phyloP scores from a whole-genome alignment of 2,329 filamentous ascomycete genomes.

The Aureobasidium sp. region DNA sequence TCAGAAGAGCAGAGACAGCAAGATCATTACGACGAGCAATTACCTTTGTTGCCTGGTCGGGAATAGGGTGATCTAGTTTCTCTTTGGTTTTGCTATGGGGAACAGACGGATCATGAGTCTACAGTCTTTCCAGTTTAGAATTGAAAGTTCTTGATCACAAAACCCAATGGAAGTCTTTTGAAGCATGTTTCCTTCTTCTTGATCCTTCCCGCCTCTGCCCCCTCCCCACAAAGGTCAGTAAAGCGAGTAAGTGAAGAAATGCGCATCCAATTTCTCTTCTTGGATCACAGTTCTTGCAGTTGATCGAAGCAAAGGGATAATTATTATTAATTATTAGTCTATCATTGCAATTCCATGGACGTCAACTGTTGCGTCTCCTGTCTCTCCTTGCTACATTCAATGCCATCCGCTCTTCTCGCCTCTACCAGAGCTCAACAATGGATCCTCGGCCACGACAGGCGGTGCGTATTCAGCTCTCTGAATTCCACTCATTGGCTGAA shows the following conservation, averaged over 20 bases:
- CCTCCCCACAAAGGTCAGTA: neutral
- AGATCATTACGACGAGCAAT: neutral
- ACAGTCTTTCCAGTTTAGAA: neutral
- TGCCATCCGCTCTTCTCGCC: conserved; percentile 26
- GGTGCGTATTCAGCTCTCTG: conserved; percentile 54
- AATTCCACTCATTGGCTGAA: conserved; percentile 65
- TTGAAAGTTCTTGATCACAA: neutral
- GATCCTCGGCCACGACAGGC: conserved; percentile 28
- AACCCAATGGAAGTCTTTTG: neutral
- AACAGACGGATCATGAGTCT: neutral
- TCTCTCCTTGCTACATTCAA: neutral
- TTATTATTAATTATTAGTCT: neutral
- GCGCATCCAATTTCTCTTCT: too few relatives aligned
- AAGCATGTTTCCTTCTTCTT: neutral
- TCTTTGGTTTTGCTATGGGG: neutral
- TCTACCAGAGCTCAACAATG: conserved; percentile 20
- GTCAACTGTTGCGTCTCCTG: too few relatives aligned
- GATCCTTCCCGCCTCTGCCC: neutral
- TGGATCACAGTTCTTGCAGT: too few relatives aligned
- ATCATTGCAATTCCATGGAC: neutral
- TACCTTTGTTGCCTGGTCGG: neutral
- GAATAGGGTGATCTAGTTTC: neutral
- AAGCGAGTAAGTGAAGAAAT: too few relatives aligned
- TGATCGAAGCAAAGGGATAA: neutral
- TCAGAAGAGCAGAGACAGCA: neutral